Base-by-base conservation (phyloP, 495 filamentous ascomycete genomes). In the Xylona heveae region DNA sequence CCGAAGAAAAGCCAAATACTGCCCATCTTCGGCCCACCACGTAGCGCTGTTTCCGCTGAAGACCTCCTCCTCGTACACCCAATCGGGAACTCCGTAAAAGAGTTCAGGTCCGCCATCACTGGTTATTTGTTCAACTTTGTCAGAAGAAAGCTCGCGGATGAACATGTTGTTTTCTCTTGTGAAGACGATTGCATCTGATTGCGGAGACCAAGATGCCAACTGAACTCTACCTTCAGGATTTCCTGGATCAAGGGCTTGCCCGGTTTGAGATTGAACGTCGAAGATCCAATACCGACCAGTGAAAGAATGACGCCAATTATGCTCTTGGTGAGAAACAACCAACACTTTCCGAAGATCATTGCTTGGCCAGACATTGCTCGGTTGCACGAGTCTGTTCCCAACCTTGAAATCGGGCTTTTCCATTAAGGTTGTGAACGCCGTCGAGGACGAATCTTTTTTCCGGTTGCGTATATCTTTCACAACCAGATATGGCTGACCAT, bases 51-150 rank as follows among this genome's bases (percentile, higher is more conserved):
- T 77, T 2, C 68, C 71, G 1, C 55, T 39, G 40, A 95, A 77
- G 4, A 97, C 84, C 51, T 97, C 88, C 47, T 97, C 88, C 47
- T 97, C 88, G 42, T 94, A 97, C 0, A 97, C 88, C 88, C 88
- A 97, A 51, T 97, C 88, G 0, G 88, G 88, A n/a, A 93, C 70
- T 14, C 88, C 88, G 43, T 95, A 90, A 58, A 97, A 95, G 10
- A 88, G 64, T 37, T 95, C 67, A 2, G 61, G 51, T 0, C 84
- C 77, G 24, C 88, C 88, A 48, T 95, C 83, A 38, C 57, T 73
- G 9, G 88, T 97, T 37, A 97, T 74, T 37, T 71, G 68, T 3
- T 58, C 62, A 9, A 83, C 68, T 4, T 51, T 46, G n/a, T 58
- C 42, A 0, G 60, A 61, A 9, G 63, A 54, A 23, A 94, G 46